phyloP scores from a whole-genome alignment of 805 yeast species.

The Wickerhamiella brachini region DNA sequence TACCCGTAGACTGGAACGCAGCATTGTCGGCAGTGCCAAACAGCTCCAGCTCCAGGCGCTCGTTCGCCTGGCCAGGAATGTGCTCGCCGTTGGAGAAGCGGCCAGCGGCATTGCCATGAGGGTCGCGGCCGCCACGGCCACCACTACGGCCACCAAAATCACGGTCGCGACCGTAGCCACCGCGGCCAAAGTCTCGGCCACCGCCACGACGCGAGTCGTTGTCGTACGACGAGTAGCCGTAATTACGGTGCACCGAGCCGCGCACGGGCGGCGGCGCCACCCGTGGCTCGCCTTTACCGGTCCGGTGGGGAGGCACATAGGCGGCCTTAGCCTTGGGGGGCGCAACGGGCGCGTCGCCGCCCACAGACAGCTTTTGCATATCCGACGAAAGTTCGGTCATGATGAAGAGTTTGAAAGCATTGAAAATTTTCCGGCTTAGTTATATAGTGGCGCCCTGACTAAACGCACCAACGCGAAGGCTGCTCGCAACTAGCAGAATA shows the following conservation, averaged over 20 bases:
- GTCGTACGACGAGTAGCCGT: slow-evolving; percentile 15
- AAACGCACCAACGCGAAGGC: no score
- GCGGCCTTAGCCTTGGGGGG: slow-evolving; percentile 14
- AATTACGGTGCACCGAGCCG: slow-evolving; percentile 10
- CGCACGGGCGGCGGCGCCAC: slow-evolving; percentile 20
- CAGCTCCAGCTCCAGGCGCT: slow-evolving; percentile 58
- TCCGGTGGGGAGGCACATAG: slow-evolving; percentile 45
- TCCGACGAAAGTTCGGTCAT: slow-evolving; percentile 49
- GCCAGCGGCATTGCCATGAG: slow-evolving; percentile 32
- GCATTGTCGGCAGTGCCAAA: slow-evolving; percentile 68
- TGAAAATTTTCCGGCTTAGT: slow-evolving; percentile 1
- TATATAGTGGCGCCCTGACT: not conserved
- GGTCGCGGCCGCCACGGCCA: slow-evolving; percentile 23
- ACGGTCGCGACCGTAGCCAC: slow-evolving; percentile 22
- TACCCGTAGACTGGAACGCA: slow-evolving; percentile 82
- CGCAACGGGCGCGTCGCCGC: slow-evolving; percentile 19
- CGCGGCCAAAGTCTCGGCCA: slow-evolving; percentile 15
- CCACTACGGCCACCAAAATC: slow-evolving; percentile 24
- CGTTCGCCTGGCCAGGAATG: slow-evolving; percentile 62
- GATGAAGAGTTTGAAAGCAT: slow-evolving; percentile 14
- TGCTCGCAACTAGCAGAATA: no score
- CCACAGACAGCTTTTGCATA: slow-evolving; percentile 42
- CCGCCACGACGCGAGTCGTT: slow-evolving; percentile 18
- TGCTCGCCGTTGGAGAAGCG: slow-evolving; percentile 79
- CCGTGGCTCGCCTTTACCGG: slow-evolving; percentile 9